Base-by-base conservation (phyloP, 805 yeast species). In the Metschnikowia drakensbergensis region DNA sequence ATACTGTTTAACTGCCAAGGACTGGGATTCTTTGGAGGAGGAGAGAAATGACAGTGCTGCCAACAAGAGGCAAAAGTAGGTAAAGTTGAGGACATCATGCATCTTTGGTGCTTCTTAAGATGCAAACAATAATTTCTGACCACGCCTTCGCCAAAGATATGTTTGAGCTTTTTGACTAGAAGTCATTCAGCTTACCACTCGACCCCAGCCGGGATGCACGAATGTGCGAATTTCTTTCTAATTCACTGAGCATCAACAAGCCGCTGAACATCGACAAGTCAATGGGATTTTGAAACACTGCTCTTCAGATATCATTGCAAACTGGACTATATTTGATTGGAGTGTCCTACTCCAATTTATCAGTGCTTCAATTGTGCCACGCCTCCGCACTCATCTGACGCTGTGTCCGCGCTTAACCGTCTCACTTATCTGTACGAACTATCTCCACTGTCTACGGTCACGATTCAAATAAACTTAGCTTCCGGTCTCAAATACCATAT, bases 1-100 rank as follows among this genome's bases (percentile, higher is more conserved):
- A 79, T 91, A 89, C 69, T 91, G 98, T 69, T 71, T 91, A 46
- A 90, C 96, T 0, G 94, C 88, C 1, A 78, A 77, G 53, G 90
- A 87, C 53, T 87, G 91, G 84, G 84, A 80, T 47, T 56, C 51
- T 45, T 53, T 60, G 51, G 62, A 56, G 37, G 65, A 64, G 27
- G 64, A 59, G 58, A 51, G 49, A 41, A 52, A 37, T n/a, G 61
- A 58, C 22, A 44, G 45, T 11, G 53, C 50, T 13, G 46, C 49
- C n/a, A 56, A 44, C 46, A 53, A 49, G 39, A 44, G 54, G 30
- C 46, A 46, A 45, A 44, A 45, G 36, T 45, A 29, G 34, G 11
- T 28, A 11, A 22, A 17, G 17, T 17, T 17, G 17, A 17, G 17
- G 17, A 2, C 17, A 17, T 17, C 17, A 17, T 17, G 17, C 17